Conservation (phyloP, 2,329 filamentous ascomycete genomes). For the Mollisia scopiformis region DNA sequence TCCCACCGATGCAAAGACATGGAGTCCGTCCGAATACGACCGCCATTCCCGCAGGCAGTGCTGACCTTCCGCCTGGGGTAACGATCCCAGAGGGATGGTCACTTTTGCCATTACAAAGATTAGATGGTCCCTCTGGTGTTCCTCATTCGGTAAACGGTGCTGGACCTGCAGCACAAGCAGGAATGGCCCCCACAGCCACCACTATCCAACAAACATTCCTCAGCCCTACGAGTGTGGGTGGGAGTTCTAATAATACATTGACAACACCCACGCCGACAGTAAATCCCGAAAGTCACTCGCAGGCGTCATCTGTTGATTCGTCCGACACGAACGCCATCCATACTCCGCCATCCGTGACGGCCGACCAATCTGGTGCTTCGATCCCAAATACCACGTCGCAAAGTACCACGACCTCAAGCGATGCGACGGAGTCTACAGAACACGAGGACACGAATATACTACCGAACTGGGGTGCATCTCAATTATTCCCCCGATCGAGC, state of each 20-base stretch:
- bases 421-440: constrained; percentile 12
- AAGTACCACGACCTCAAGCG: constrained; percentile 19
- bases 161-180: constrained; percentile 25
- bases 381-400: constrained; percentile 17
- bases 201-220: constrained; percentile 16
- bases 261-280: constrained; percentile 25
- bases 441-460: constrained; percentile 22
- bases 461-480: constrained; percentile 31
- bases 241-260: constrained; percentile 33
- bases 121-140: constrained; percentile 26
- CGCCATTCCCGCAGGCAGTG: constrained; percentile 61
- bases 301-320: constrained; percentile 31
- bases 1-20: constrained; percentile 43
- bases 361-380: constrained; percentile 26
- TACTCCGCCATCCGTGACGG: constrained; percentile 28
- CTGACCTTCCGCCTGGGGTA: constrained; percentile 66
- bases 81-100: constrained; percentile 68
- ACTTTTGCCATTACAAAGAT: constrained; percentile 61
- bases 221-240: constrained; percentile 25
- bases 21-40: constrained; percentile 47
- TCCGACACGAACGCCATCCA: constrained; percentile 29
- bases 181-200: constrained; percentile 31
- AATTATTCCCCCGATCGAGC: constrained; percentile 27
- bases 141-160: constrained; percentile 19
- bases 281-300: constrained; percentile 26